phyloP scores from a whole-genome alignment of 345 rosid species.

The Acer campestre region DNA sequence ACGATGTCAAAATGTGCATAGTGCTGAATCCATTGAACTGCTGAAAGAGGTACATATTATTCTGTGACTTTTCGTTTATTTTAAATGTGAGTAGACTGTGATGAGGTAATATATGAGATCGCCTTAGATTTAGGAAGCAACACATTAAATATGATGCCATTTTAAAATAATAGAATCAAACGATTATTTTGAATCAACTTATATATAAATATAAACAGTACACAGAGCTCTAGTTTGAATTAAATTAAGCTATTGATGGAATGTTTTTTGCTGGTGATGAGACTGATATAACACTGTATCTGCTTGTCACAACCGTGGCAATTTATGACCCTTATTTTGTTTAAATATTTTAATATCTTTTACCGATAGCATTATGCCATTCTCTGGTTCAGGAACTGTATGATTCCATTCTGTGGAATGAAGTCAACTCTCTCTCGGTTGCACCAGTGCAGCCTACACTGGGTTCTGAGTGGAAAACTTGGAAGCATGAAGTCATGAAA shows the following conservation, averaged over 20 bases:
- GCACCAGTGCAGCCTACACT: slow-evolving; percentile 64
- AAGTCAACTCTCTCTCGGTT: slow-evolving; percentile 71
- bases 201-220: too few relatives aligned
- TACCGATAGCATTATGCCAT: slow-evolving; percentile 7
- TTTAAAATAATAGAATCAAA: neutral
- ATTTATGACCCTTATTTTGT: neutral
- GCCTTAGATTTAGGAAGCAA: neutral
- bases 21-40: slow-evolving; percentile 85
- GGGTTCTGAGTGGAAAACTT: slow-evolving; percentile 93
- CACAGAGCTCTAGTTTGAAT: too few relatives aligned
- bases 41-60: slow-evolving; percentile 74
- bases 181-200: neutral
- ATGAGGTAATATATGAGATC: neutral
- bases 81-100: neutral
- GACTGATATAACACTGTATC: slow-evolving; percentile 2
- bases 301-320: neutral
- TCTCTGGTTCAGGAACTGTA: slow-evolving; percentile 66
- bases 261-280: neutral
- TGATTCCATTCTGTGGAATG: slow-evolving; percentile 76
- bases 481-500: slow-evolving; percentile 93
- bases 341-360: slow-evolving; percentile 4
- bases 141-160: neutral
- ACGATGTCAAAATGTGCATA: slow-evolving; percentile 61
- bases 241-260: neutral
- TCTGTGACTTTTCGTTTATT: slow-evolving; percentile 2